A percentile compares a stretch with the other conserved stretches of the same genome.
These are phyloP conservation scores for Cercospora sojina DNA, from an alignment of 2,329 filamentous ascomycete genomes.

Conservation along the genomic window DNA sequence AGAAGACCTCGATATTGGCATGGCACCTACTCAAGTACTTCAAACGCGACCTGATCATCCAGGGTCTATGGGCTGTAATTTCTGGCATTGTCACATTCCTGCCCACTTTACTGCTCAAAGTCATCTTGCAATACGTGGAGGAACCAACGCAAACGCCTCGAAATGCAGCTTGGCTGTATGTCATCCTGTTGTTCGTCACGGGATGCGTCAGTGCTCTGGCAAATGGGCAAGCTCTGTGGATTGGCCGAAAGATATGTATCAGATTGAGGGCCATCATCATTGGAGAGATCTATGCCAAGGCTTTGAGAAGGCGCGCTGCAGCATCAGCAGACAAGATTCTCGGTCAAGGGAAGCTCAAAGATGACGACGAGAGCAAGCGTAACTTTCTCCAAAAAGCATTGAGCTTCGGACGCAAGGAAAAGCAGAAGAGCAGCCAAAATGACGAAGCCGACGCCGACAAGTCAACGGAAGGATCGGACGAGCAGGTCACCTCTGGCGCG, in stretches of 20 bases:
- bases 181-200: constrained; percentile 82
- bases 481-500: constrained; percentile 87
- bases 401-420: constrained; percentile 59
- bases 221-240: constrained; percentile 85
- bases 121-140: constrained; percentile 93
- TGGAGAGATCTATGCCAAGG: constrained; percentile 96
- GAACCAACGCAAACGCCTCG: constrained; percentile 69
- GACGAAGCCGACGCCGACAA: constrained; percentile 41
- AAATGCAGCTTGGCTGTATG: constrained; percentile 94
- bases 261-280: constrained; percentile 91
- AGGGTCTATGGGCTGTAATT: constrained; percentile 76
- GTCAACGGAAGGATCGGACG: constrained; percentile 30
- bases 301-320: constrained; percentile 83
- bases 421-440: constrained; percentile 49
- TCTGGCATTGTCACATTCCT: constrained; percentile 84
- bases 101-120: constrained; percentile 84
- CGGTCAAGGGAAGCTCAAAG: constrained; percentile 51
- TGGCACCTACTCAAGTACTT: constrained; percentile 85
- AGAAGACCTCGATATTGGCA: constrained; percentile 75
- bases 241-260: constrained; percentile 91
- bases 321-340: constrained; percentile 71
- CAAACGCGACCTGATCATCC: constrained; percentile 69
- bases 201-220: constrained; percentile 78
- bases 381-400: constrained; percentile 49
- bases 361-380: constrained; percentile 43